phyloP scores from a whole-genome alignment of 108 stramenopile genomes.

The Bacterosira constricta region DNA sequence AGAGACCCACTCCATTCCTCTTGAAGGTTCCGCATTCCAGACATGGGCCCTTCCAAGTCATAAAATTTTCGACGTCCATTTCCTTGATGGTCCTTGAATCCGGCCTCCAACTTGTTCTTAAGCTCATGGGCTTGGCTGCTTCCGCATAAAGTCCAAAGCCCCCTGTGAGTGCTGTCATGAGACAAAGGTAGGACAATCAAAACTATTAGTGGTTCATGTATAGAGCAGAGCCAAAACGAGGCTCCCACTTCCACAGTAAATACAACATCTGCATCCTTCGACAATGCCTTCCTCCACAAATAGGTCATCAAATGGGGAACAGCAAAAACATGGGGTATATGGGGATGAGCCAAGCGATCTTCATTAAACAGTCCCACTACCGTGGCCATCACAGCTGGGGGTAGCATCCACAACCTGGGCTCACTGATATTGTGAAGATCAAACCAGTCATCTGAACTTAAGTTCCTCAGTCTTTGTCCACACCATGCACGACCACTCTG shows the following conservation, averaged over 20 bases:
- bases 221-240: neutral
- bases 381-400: neutral
- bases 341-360: slow-evolving; percentile 5
- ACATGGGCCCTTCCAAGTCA: slow-evolving; percentile 3
- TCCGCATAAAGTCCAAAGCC: neutral
- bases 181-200: neutral
- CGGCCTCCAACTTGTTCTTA: neutral
- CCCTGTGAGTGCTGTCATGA: neutral
- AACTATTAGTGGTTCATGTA: slow-evolving; percentile 1
- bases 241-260: neutral
- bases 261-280: neutral
- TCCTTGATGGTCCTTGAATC: neutral
- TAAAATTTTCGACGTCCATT: slow-evolving; percentile 22
- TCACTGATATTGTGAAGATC: neutral
- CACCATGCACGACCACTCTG: neutral
- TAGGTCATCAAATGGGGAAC: neutral
- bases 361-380: neutral
- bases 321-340: neutral
- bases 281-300: neutral
- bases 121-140: neutral
- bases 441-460: slow-evolving; percentile 12
- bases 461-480: neutral
- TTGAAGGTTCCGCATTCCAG: neutral
- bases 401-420: slow-evolving; percentile 4
- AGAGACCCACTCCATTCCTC: slow-evolving; percentile 2